phyloP scores from a whole-genome alignment of 192 early-diverging fungal genomes.

The Coemansia sp. region DNA sequence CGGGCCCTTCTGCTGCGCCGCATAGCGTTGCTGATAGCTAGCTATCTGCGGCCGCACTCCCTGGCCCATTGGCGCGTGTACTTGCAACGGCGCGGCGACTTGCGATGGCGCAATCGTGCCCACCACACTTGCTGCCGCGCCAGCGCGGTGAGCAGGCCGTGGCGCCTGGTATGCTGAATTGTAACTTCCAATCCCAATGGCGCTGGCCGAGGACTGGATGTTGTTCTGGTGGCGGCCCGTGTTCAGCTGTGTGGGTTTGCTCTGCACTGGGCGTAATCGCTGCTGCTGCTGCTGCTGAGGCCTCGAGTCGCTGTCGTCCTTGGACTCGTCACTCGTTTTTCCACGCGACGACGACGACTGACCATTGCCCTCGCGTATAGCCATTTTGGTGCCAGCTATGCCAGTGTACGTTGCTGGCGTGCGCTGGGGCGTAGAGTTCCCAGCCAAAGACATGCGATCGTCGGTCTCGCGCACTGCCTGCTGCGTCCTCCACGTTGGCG shows the following conservation, averaged over 20 bases:
- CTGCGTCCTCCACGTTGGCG: conserved; percentile 48
- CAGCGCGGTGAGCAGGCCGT: conserved; percentile 24
- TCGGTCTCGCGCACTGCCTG: conserved; percentile 38
- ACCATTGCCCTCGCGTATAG: conserved; percentile 26
- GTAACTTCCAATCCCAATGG: conserved; percentile 48
- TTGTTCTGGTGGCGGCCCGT: conserved; percentile 14
- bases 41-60: conserved; percentile 38
- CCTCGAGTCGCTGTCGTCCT: conserved; percentile 12
- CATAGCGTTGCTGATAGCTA: conserved; percentile 48
- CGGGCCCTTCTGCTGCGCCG: conserved; percentile 22
- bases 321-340: conserved; percentile 28
- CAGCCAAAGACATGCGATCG: conserved; percentile 10
- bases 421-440: conserved; percentile 28
- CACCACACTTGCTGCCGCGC: conserved; percentile 41
- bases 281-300: conserved; percentile 10
- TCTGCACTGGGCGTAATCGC: conserved; percentile 18
- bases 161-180: conserved; percentile 22
- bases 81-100: conserved; percentile 18
- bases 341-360: conserved; percentile 15
- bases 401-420: conserved; percentile 30
- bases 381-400: conserved; percentile 23
- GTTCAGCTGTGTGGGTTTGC: conserved; percentile 13
- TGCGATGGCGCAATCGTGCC: conserved; percentile 23
- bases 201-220: conserved; percentile 45
- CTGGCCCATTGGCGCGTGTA: conserved; percentile 17